phyloP scores from a whole-genome alignment of 768 basidiomycete genomes.

The Mycena rosella region DNA sequence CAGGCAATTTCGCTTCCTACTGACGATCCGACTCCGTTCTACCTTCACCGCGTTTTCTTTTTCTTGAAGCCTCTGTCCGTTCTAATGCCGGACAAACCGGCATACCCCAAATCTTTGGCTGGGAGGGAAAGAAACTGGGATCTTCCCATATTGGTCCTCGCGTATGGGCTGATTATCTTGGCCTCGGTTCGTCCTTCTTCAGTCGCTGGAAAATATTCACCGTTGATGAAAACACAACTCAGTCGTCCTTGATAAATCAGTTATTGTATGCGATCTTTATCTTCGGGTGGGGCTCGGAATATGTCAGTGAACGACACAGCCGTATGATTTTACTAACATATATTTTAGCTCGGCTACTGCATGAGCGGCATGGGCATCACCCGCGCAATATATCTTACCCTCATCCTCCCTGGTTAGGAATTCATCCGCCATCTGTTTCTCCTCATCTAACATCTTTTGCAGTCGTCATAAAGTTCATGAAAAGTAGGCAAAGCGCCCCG shows the following conservation, averaged over 20 bases:
- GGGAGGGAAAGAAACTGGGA: slow-evolving; percentile 72
- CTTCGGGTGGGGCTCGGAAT: slow-evolving; percentile 78
- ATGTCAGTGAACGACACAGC: slow-evolving; percentile 49
- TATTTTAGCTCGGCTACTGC: slow-evolving; percentile 83
- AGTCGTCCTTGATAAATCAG: slow-evolving; percentile 71
- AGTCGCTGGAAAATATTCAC: not conserved
- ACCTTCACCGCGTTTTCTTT: slow-evolving; percentile 61
- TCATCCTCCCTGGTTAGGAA: slow-evolving; percentile 71
- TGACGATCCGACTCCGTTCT: slow-evolving; percentile 36
- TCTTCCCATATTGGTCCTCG: slow-evolving; percentile 66
- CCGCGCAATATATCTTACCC: slow-evolving; percentile 67
- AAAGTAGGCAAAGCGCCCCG: slow-evolving; percentile 50
- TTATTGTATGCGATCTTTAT: slow-evolving; percentile 74
- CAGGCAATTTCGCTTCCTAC: slow-evolving; percentile 43
- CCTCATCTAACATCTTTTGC: not conserved
- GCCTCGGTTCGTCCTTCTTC: slow-evolving; percentile 56
- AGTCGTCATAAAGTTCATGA: slow-evolving; percentile 64
- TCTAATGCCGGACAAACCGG: slow-evolving; percentile 64
- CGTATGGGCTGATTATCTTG: slow-evolving; percentile 62
- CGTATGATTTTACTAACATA: no score
- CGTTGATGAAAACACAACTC: not conserved
- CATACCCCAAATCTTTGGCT: slow-evolving; percentile 46
- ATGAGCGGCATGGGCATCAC: slow-evolving; percentile 65
- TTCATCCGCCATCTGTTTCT: not conserved
- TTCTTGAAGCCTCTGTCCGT: slow-evolving; percentile 82